Conservation (phyloP, 495 filamentous ascomycete genomes). For the Penicillium paxilli region DNA sequence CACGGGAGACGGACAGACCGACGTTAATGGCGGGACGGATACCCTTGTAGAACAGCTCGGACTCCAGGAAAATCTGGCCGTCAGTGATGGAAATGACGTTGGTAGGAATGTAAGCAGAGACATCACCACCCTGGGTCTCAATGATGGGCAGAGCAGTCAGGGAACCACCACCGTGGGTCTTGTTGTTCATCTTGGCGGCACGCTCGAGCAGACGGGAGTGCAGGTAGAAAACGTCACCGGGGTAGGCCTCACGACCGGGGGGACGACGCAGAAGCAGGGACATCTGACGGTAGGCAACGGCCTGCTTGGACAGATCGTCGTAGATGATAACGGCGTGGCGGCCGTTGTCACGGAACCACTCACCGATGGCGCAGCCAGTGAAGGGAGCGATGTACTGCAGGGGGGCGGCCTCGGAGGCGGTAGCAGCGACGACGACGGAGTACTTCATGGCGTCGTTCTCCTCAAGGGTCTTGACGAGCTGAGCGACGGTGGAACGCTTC, state of each 20-base stretch:
- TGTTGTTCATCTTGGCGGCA: conserved; percentile 98
- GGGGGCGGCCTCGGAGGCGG: conserved; percentile 94
- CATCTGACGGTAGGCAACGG: conserved; percentile 99
- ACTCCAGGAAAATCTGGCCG: conserved; percentile 99
- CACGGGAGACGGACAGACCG: conserved; percentile 99
- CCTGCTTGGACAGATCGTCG: conserved; percentile 98
- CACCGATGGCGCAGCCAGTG: conserved; percentile 78
- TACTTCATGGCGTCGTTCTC: conserved; percentile 99
- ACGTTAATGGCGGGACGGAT: conserved; percentile 99
- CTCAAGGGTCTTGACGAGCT: conserved; percentile 98
- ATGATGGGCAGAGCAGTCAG: conserved; percentile 97
- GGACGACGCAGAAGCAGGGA: conserved; percentile 98
- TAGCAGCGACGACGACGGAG: conserved; percentile 91
- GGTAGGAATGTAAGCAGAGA: conserved; percentile 99
- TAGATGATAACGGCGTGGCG: conserved; percentile 92
- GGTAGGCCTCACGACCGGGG: conserved; percentile 99
- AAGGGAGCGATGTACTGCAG: conserved; percentile 96
- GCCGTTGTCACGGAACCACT: conserved; percentile 89
- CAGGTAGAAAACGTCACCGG: conserved; percentile 99
- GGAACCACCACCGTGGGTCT: conserved; percentile 93
- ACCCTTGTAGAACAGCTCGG: conserved; percentile 99
- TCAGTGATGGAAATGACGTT: conserved; percentile 99
- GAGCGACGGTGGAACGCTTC: conserved; percentile 98
- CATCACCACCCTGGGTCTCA: conserved; percentile 99
- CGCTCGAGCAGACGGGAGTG: conserved; percentile 99